Evolutionary conservation across 2,329 filamentous ascomycete species (phyloP).

Genomic region (Sporothrix inflata): DNA sequence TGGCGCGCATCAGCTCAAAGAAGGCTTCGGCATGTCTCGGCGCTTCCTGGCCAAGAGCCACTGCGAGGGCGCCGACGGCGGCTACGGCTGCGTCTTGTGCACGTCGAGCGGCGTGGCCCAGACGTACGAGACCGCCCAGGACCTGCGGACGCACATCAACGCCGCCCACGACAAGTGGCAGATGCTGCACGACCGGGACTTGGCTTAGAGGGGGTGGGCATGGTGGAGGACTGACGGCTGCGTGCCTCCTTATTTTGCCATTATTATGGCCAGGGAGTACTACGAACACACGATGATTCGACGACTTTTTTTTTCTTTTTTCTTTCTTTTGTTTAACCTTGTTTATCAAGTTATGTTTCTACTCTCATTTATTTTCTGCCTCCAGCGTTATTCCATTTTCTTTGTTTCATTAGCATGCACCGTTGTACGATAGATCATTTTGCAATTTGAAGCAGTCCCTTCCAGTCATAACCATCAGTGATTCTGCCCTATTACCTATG

Average conservation of each 20-base stretch:
- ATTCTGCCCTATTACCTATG: neutral
- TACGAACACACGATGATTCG: neutral
- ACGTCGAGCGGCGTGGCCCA: constrained; percentile 44
- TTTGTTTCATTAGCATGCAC: neutral
- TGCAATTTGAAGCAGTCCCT: too few relatives aligned
- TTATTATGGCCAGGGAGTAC: neutral
- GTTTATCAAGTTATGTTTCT: neutral
- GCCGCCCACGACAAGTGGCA: constrained; percentile 47
- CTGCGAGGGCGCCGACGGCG: constrained; percentile 39
- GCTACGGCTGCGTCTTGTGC: constrained; percentile 47
- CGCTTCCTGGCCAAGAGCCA: constrained; percentile 49
- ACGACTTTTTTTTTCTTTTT: neutral
- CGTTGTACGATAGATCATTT: neutral
- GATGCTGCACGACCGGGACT: constrained; percentile 46
- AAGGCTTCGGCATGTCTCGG: constrained; percentile 46
- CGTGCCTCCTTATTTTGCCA: neutral
- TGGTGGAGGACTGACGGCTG: too few relatives aligned
- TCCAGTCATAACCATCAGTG: too few relatives aligned
- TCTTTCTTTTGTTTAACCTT: neutral
- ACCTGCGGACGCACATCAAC: constrained; percentile 45
- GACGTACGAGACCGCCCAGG: constrained; percentile 40
- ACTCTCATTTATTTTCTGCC: neutral
- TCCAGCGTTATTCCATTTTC: neutral
- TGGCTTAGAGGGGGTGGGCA: constrained; percentile 36
- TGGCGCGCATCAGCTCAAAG: constrained; percentile 40